Evolutionary conservation across 2,329 filamentous ascomycete species (phyloP).

Genomic region (Phialophora expanda): DNA sequence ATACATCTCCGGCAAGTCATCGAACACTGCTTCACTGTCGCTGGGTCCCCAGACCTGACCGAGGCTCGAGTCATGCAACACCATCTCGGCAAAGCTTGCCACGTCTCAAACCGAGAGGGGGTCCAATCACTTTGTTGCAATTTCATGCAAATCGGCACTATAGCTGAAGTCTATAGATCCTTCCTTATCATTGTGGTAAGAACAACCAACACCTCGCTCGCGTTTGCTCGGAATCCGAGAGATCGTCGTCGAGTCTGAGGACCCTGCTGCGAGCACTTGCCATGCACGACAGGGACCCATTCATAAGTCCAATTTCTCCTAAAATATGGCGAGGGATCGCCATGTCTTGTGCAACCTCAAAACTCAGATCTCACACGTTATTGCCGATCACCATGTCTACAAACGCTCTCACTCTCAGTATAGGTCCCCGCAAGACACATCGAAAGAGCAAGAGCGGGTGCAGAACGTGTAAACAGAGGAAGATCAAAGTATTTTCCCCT

Average conservation of each 20-base stretch:
- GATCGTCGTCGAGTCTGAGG: neutral
- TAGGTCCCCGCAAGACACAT: neutral
- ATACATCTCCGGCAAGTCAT: neutral
- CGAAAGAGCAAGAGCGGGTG: slow-evolving; percentile 6
- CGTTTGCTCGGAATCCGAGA: slow-evolving; percentile 4
- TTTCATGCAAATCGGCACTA: neutral
- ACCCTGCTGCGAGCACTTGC: neutral
- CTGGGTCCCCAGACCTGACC: neutral
- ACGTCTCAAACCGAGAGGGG: neutral
- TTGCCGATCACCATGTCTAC: slow-evolving; percentile 2
- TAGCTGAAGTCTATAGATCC: neutral
- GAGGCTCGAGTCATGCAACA: neutral
- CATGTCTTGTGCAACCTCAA: neutral
- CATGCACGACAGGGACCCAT: neutral
- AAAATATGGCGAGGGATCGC: neutral
- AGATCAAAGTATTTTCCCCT: slow-evolving; percentile 10
- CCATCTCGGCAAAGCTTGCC: neutral
- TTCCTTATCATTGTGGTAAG: neutral
- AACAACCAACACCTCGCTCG: slow-evolving; percentile 1
- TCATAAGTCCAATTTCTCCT: neutral
- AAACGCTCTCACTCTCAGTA: neutral
- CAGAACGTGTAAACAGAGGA: slow-evolving; percentile 11
- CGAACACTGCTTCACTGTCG: neutral
- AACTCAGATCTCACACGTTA: neutral
- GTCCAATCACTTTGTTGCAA: neutral